A percentile compares a stretch with the other conserved stretches of the same genome.
These are phyloP conservation scores for Candida takata DNA, from an alignment of 805 yeast species.

Conservation along the genomic window DNA sequence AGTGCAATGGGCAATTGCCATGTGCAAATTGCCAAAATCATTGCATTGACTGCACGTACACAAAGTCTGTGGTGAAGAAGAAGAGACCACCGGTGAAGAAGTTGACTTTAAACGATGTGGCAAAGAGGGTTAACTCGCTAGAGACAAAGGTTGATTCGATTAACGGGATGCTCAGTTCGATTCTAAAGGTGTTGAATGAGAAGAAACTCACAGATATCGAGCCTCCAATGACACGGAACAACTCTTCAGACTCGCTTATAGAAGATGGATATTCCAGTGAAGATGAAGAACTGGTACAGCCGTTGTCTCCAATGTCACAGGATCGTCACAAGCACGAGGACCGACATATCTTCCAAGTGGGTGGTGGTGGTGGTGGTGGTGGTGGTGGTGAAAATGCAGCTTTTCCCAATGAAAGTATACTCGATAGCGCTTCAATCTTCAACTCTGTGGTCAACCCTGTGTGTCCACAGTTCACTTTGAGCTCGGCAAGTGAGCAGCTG, in stretches of 20 bases:
- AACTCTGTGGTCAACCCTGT: not conserved
- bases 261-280: constrained; percentile 5
- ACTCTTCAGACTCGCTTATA: not conserved
- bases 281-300: constrained; percentile 4
- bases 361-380: too few relatives aligned
- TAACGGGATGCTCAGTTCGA: constrained; percentile 9
- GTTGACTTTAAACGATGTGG: constrained; percentile 19
- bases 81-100: constrained; percentile 15
- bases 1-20: constrained; percentile 35
- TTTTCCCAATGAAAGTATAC: too few relatives aligned
- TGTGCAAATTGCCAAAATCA: constrained; percentile 84
- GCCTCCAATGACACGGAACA: not conserved
- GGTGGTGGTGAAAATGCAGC: too few relatives aligned
- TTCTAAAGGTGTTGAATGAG: constrained; percentile 8
- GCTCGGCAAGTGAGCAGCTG: not conserved
- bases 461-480: not conserved
- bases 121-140: constrained; percentile 16
- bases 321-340: not conserved
- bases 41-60: constrained; percentile 71
- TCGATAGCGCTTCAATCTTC: not conserved
- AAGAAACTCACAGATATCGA: constrained; percentile 8
- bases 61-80: constrained; percentile 20
- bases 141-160: constrained; percentile 13
- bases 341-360: too few relatives aligned
- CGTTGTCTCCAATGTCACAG: not conserved